Evolutionary conservation across 179 eudicot species (phyloP), one percentile per base, ranked within the genome.

Genomic region (Patellifolia procumbens): DNA sequence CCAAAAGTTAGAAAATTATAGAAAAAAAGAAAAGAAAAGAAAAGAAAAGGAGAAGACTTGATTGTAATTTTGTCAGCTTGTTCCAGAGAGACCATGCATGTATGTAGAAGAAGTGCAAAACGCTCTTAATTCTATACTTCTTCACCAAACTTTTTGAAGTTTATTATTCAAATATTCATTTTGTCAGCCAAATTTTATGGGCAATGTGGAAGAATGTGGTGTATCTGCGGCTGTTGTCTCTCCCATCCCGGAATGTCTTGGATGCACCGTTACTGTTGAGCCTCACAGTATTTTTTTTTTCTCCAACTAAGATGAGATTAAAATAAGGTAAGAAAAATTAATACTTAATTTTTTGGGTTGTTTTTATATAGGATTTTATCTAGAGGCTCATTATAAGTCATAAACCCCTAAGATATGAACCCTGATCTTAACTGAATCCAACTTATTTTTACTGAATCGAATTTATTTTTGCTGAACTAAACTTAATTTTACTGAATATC

Each of bases 161-260:
- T 17, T 20, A 37, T 58, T 39, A 53, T 43, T 43, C 28, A 43
- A 43, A 56, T 11, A 12, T 35, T 55, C 31, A 37, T 61, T 59
- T 19, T 68, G 52, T 35, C 79, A 74, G 76, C 32, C 12, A 64
- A 70, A 45, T 10, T 45, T 78, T 73, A 82, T 82, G 85, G 85
- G 85, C 85, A 70, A 64, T 62, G 76, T 81, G 76, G 71, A 71
- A 78, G 35, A 43, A 48, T 49, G 76, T 52, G 80, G 68, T 74
- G 81, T 75, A 56, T 68, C 64, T 78, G 79, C 79, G 55, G 61
- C 56, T 63, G 9, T 60, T 82, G 79, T 82, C 79, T 46, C 76
- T 74, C 75, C 56, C 52, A 59, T 63, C 13, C 34, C 37, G n/a
- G 55, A 81, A 55, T 72, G 76, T 66, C 55, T 28, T 31, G 24